Base-by-base conservation (phyloP, 2,329 filamentous ascomycete species). In the Remersonia thermophila region DNA sequence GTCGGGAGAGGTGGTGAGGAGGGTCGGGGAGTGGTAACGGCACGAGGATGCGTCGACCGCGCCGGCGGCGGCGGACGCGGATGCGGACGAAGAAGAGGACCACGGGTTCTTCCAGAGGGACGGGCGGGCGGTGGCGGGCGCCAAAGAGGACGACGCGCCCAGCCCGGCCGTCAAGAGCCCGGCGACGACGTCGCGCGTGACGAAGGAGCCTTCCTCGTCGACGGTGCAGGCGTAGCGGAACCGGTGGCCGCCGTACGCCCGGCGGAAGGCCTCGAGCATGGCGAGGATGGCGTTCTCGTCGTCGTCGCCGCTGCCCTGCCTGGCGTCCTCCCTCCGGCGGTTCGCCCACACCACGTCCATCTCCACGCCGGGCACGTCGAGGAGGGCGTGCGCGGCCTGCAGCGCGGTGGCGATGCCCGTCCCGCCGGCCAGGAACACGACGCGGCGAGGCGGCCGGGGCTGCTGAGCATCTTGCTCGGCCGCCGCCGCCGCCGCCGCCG, bases 351-450 rank as follows among this genome's bases (percentile, higher is more conserved):
- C 70, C 37, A 94, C 71, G 29, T 34, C 34, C 23, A 39, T 61
- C 52, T 46, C 55, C 42, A 37, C 41, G 1, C 14, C 28, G 7
- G 13, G 17, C 7, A 12, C 10, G 6, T 29, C 27, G 18, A 77
- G 59, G 9, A 89, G 57, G 1, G 73, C 72, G 42, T 77, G 62
- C 2, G 78, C 83, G 28, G 81, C 73, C 59, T 96, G 89, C 56
- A 96, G 60, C 7, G 87, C 91, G 0, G 89, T 84, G 12, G 85
- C 86, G 48, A 98, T 82, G 1, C 91, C 89, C 0, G 91, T 98
- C 0, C 91, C 91, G 2, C 87, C 91, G 1, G 87, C 91, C 15
- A 96, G 62, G 51, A 96, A 94, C 2, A 95, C 64, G 3, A 95
- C 66, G 40, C 15, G 26, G 30, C 56, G 17, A 5, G 9, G 5